Conservation (phyloP, 2,329 filamentous ascomycete species). For the Onygenales sp. region DNA sequence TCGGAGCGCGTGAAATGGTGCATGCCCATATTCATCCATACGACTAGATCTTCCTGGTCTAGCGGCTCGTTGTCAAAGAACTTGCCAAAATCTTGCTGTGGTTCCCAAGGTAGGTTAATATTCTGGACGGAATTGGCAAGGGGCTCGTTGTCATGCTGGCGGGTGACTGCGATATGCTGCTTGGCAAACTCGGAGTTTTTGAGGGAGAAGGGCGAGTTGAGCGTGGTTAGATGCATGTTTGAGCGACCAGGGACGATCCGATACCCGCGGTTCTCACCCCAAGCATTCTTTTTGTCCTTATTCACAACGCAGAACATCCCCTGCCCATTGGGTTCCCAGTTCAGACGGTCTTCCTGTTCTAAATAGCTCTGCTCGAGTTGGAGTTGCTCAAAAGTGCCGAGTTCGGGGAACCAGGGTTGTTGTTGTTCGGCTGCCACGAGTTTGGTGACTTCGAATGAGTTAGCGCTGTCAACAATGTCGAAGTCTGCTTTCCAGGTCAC, state of each 20-base stretch:
- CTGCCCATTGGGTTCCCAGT: constrained; percentile 40
- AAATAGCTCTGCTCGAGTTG: constrained; percentile 32
- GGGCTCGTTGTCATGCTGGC: constrained; percentile 11
- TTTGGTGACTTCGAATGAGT: constrained; percentile 28
- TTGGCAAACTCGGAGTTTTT: constrained; percentile 42
- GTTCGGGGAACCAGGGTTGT: constrained; percentile 15
- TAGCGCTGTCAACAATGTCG: constrained; percentile 38
- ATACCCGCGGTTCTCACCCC: constrained; percentile 44
- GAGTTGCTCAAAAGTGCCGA: constrained; percentile 28
- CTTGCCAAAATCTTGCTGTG: constrained; percentile 31
- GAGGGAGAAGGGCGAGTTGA: constrained; percentile 38
- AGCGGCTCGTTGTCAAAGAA: constrained; percentile 37
- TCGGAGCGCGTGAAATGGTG: constrained; percentile 48
- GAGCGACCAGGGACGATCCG: constrained; percentile 8
- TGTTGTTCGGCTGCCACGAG: constrained; percentile 22
- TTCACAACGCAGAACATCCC: constrained; percentile 45
- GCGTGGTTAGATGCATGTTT: constrained; percentile 38
- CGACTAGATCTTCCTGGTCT: constrained; percentile 33
- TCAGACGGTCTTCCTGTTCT: constrained; percentile 37
- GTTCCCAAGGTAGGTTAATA: constrained; percentile 4
- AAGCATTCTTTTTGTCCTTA: constrained; percentile 38
- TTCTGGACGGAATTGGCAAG: constrained; percentile 7
- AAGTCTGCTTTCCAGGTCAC: constrained; percentile 48
- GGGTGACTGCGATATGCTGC: constrained; percentile 42
- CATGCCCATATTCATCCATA: constrained; percentile 49